Conservation (phyloP, 768 basidiomycete genomes). For the Mrakia frigida region DNA sequence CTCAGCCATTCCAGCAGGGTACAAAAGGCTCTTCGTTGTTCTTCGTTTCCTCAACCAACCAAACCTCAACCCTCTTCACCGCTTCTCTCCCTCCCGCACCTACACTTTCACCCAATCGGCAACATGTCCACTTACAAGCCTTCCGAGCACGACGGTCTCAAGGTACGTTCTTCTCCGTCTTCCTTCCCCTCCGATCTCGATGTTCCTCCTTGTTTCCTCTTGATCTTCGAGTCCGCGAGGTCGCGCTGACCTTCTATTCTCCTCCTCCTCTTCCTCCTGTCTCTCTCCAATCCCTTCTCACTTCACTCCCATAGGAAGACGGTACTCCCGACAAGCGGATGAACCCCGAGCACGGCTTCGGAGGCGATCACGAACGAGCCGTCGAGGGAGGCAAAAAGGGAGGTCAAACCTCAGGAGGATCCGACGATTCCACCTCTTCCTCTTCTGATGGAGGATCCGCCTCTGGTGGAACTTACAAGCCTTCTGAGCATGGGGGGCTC, state of each 20-base stretch:
- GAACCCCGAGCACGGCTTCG: conserved; percentile 44
- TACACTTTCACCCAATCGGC: background rate
- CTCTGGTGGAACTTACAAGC: too few species aligned
- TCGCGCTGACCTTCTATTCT: background rate
- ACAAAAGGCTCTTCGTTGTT: background rate
- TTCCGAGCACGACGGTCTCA: conserved; percentile 45
- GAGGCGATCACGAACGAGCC: conserved; percentile 33
- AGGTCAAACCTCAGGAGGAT: conserved; percentile 1
- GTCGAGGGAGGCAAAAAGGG: conserved; percentile 32
- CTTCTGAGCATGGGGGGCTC: too few species aligned
- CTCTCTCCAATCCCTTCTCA: background rate
- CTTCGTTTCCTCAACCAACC: background rate
- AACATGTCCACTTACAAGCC: conserved; percentile 43
- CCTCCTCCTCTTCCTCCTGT: background rate
- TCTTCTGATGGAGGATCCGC: too few species aligned
- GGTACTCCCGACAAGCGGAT: conserved; percentile 46
- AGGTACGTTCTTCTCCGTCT: conserved; percentile 11
- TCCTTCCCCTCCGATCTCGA: background rate
- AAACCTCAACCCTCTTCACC: background rate
- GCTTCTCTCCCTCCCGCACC: background rate
- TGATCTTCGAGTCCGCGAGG: background rate
- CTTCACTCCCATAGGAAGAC: conserved; percentile 35
- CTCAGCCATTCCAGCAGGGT: background rate
- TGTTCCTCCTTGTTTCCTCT: background rate
- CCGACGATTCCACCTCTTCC: too few species aligned